Base-by-base conservation (phyloP, 2,329 filamentous ascomycete genomes). In the Dichotomopilus funicola region DNA sequence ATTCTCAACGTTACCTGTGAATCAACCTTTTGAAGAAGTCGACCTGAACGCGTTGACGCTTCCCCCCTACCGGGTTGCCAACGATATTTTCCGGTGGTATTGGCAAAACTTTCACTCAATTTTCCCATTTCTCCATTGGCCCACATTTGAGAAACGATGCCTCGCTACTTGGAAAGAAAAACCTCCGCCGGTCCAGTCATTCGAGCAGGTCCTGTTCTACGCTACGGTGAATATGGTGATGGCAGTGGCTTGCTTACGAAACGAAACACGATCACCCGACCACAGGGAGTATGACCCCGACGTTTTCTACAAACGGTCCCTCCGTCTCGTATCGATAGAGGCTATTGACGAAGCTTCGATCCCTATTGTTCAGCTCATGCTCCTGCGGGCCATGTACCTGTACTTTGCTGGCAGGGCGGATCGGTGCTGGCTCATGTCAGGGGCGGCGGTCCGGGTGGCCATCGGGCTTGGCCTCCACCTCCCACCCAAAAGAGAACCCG, bases 381-480 rank as follows among this genome's bases (percentile, higher is more conserved):
- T 70, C 6, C 59, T 71, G 1, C 64, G 62, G 1, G 61, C 62
- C 0, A 36, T 65, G 9, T 69, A 70, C 45, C 63, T 70, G 2
- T 67, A 66, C 6, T 68, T 61, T 10, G 65, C 66, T 0, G 59
- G 58, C 0, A 61, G 64, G 33, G 62, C 62, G 4, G 61, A 68
- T 31, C 64, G 67, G 1, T 69, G 67, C 58, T 71, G 67, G 67
- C 64, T 64, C 44, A 57, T 62, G 5, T 49, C 66, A 2, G 67
- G 66, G 3, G 57, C 68, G 11, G 68, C 68, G 4, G 53, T 69
- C 7, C 62, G 68, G 10, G 60, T 62, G 2, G 68, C 68, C 7
- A 63, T 67, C 42, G 63, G 62, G 4, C 50, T 70, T 2, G 66
- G 68, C 0, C 44, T 71, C 9, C 64, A 68, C 40, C 37, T 34